Percentiles rank a stretch among this genome's conserved stretches.
phyloP scores from a whole-genome alignment of 495 filamentous ascomycete genomes.

The Penicillium steckii region DNA sequence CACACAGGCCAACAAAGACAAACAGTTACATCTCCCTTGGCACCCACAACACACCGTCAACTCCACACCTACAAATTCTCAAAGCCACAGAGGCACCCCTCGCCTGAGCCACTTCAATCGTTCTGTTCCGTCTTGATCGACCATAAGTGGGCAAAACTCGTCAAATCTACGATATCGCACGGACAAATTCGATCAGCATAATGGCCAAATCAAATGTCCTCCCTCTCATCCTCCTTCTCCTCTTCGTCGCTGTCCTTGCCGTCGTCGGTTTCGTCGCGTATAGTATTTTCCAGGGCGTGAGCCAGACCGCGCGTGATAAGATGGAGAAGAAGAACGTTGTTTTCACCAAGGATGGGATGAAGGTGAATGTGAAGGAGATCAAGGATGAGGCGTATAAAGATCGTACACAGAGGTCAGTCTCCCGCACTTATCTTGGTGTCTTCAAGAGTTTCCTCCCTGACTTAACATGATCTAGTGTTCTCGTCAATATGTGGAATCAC shows the following conservation, averaged over 20 bases:
- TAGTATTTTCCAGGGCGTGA: constrained; percentile 65
- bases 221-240: constrained; percentile 71
- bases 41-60: not conserved
- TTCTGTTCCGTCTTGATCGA: not conserved
- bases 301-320: constrained; percentile 63
- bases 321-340: constrained; percentile 81
- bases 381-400: constrained; percentile 78
- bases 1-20: not conserved
- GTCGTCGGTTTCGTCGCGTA: constrained; percentile 75
- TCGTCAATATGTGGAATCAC: constrained; percentile 80
- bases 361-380: constrained; percentile 75
- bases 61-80: not conserved
- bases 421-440: too few relatives aligned
- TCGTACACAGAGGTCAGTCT: constrained; percentile 66
- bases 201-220: constrained; percentile 47
- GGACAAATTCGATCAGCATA: too few relatives aligned
- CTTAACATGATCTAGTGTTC: constrained; percentile 46
- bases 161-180: not conserved
- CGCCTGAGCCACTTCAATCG: constrained; percentile 1
- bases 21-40: too few relatives aligned
- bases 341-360: constrained; percentile 81
- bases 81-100: not conserved
- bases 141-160: not conserved
- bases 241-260: constrained; percentile 58
- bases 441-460: too few relatives aligned